Base-by-base conservation (phyloP, 179 eudicot species). In the Beta lomatogona region DNA sequence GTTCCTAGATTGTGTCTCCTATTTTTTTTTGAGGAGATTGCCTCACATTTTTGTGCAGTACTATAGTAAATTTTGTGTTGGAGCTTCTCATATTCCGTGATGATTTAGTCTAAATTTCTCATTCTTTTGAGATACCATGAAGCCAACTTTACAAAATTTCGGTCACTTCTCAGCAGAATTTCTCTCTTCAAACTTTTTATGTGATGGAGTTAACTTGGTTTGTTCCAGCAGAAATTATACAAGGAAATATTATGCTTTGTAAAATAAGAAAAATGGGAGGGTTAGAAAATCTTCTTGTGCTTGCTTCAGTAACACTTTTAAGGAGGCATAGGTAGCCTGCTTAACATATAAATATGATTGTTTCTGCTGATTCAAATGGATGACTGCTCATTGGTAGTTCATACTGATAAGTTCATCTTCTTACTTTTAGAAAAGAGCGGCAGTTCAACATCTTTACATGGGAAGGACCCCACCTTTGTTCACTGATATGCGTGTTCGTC, bases 391-490 rank as follows among this genome's bases (percentile, higher is more conserved):
- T 68, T 60, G 78, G 25, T 78, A 65, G 48, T 74, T 21, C 16
- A 16, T 50, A 28, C 71, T 74, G 68, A 83, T 46, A 53, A 25
- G 22, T 48, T 77, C 16, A 75, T 78, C 11, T 76, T 73, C 59
- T 81, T 22, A 57, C 53, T 61, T 68, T 45, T 91, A 96, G 99
- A 91, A 83, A 79, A 87, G 86, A 79, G 94, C 90, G 57, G 88
- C 66, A 66, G 91, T 94, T 75, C 95, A 91, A 84, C 89, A 88
- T 46, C 89, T 97, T 75, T 97, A 94, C 89, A 77, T 97, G 90
- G 99, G 99, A 82, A 90, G 98, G 83, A 80, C 86, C 41, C 98
- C 98, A 3, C 99, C 99, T n/a, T 82, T 91, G 78, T 85, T 97
- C 82, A 97, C 99, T 53, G 95, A 92, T 41, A 91, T 97, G 78